Evolutionary conservation across 306 rosid genomes (phyloP).

Genomic region (Quercus robur): DNA sequence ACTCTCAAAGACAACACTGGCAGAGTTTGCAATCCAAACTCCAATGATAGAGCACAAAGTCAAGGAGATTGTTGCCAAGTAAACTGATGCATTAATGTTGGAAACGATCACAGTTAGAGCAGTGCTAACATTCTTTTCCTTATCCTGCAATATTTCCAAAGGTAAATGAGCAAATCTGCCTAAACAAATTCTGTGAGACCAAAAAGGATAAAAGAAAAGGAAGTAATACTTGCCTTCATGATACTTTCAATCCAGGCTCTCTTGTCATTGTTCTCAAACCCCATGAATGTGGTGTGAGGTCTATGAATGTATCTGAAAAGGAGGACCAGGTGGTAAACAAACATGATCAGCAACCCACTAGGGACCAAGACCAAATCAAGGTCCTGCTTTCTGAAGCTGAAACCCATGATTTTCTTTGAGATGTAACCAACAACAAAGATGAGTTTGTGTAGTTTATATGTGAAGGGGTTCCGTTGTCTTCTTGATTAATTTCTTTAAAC

Average conservation of each 20-base stretch:
- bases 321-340: constrained; percentile 57
- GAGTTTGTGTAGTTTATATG: not conserved
- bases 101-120: constrained; percentile 48
- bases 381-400: constrained; percentile 33
- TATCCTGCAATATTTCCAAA: constrained; percentile 32
- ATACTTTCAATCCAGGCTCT: constrained; percentile 65
- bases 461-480: not conserved
- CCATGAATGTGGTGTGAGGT: constrained; percentile 72
- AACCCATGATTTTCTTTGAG: constrained; percentile 29
- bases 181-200: not conserved
- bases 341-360: constrained; percentile 62
- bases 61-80: constrained; percentile 51
- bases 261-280: constrained; percentile 71
- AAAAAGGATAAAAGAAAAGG: not conserved
- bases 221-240: constrained; percentile 50
- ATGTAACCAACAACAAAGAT: not conserved
- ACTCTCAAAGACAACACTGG: constrained; percentile 40
- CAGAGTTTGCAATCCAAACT: constrained; percentile 62
- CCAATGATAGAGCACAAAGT: constrained; percentile 71
- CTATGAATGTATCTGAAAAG: constrained; percentile 52
- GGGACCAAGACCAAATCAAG: constrained; percentile 75
- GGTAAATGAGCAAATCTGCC: not conserved
- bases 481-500: not conserved
- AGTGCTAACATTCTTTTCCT: constrained; percentile 33
- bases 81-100: constrained; percentile 58